phyloP scores from a whole-genome alignment of 2,329 filamentous ascomycete species.

The Arthrobotrys sphaeroides region DNA sequence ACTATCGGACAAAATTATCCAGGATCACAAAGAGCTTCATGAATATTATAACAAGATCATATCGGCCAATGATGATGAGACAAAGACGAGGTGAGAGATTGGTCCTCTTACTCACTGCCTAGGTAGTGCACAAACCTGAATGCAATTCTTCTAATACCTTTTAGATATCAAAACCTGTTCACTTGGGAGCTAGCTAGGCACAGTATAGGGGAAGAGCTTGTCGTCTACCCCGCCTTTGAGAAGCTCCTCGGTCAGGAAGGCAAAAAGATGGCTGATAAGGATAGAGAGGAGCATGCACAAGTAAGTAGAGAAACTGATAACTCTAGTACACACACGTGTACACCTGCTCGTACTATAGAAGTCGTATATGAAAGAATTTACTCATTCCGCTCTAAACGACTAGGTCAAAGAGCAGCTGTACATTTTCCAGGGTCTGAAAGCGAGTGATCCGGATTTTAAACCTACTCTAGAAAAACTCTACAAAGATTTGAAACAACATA shows the following conservation, averaged over 20 bases:
- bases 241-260: constrained; percentile 64
- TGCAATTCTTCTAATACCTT: background rate
- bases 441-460: constrained; percentile 63
- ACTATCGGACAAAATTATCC: constrained; percentile 60
- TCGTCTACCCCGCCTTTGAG: constrained; percentile 68
- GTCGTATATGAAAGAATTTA: background rate
- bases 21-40: constrained; percentile 61
- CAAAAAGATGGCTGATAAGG: constrained; percentile 63
- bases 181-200: constrained; percentile 66
- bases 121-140: background rate
- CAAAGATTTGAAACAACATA: constrained; percentile 63
- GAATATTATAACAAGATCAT: constrained; percentile 63
- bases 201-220: constrained; percentile 65
- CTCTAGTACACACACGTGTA: too few species aligned
- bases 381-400: background rate
- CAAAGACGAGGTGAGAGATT: constrained; percentile 46
- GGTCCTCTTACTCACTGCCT: too few species aligned
- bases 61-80: constrained; percentile 58
- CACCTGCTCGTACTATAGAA: too few species aligned
- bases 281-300: constrained; percentile 60
- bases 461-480: constrained; percentile 63
- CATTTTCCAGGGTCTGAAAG: constrained; percentile 64
- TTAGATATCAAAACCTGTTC: constrained; percentile 63
- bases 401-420: constrained; percentile 67
- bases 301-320: too few species aligned